Evolutionary conservation across 1,284 basidiomycete genomes (phyloP).

Genomic region (Microbotryum saponariae): DNA sequence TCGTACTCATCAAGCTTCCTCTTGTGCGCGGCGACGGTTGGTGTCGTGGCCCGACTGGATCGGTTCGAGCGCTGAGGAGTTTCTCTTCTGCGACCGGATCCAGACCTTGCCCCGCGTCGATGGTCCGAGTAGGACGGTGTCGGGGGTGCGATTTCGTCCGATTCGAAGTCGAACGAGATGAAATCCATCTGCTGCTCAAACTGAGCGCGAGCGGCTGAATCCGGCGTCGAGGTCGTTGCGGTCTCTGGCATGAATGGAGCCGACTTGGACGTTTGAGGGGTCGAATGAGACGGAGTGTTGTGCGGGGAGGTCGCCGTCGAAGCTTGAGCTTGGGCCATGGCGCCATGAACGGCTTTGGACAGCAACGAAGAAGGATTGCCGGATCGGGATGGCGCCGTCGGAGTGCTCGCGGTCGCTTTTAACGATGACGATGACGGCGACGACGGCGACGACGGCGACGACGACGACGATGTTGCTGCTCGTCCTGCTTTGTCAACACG

Average conservation of each 20-base stretch:
- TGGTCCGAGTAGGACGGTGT: conserved; percentile 3
- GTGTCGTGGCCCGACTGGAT: background rate
- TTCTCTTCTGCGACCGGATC: conserved; percentile 8
- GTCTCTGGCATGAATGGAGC: background rate
- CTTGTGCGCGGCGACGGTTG: conserved; percentile 8
- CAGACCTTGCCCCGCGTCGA: conserved; percentile 20
- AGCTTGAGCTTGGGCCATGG: too few relatives aligned
- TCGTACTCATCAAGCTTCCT: conserved; percentile 19
- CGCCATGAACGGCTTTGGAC: too few relatives aligned
- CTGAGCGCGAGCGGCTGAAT: conserved; percentile 10
- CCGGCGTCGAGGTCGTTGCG: background rate
- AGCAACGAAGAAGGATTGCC: too few relatives aligned
- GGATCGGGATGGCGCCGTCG: too few relatives aligned
- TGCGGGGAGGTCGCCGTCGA: too few relatives aligned
- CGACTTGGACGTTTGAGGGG: too few relatives aligned
- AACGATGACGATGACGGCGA: too few relatives aligned
- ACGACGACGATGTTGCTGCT: too few relatives aligned
- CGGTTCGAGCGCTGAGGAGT: conserved; percentile 2
- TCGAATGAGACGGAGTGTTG: too few relatives aligned
- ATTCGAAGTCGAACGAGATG: conserved; percentile 50
- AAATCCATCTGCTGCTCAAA: conserved; percentile 49
- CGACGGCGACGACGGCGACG: too few relatives aligned
- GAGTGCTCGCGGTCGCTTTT: too few relatives aligned
- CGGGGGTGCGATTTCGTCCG: conserved; percentile 33
- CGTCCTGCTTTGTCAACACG: too few relatives aligned